Base-by-base conservation (phyloP, 495 filamentous ascomycete genomes). In the Thermochaetoides thermophila region DNA sequence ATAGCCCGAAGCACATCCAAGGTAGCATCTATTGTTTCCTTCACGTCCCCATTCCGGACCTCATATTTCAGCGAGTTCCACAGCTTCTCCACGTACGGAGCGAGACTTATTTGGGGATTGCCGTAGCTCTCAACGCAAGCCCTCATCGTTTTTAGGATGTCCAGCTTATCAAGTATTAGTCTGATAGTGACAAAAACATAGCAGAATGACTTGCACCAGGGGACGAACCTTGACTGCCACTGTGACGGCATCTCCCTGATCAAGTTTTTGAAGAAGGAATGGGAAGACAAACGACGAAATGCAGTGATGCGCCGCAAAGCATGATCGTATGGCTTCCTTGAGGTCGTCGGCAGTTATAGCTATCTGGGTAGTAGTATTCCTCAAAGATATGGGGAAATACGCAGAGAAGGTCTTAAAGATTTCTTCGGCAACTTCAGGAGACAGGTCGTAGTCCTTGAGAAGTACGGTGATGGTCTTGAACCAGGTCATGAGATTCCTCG, bases 21-120 rank as follows among this genome's bases (percentile, higher is more conserved):
- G 7, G 67, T 61, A 4, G 49, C 59, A 26, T 61, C 50, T 10
- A 68, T 63, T 5, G 52, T 61, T 16, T 69, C 66, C 28, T 62
- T 60, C 18, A 64, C 54, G 32, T 67, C 64, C 4, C 66, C 66
- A 28, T 71, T 71, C 29, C 62, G 63, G n/a, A 73, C 59, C 33
- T 73, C 68, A 36, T 69, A 73, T 39, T 73, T 71, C 26, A 73
- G 55, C 1, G 60, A 59, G 26, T 57, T 53, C 68, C 68, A 73
- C 28, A 70, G 53, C 31, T 62, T 61, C 21, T 54, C 40, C 14
- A 55, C 45, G 27, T 58, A 50, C 9, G 63, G 55, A 4, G 56
- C 49, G 4, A 70, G 32, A 8, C 49, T 63, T 27, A 49, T 42
- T 33, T 59, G 48, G 0, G 57, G 43, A 17, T 55, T 38, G 3